Evolutionary conservation across 2,329 filamentous ascomycete species (phyloP).

Genomic region (Xylariaceae sp.): DNA sequence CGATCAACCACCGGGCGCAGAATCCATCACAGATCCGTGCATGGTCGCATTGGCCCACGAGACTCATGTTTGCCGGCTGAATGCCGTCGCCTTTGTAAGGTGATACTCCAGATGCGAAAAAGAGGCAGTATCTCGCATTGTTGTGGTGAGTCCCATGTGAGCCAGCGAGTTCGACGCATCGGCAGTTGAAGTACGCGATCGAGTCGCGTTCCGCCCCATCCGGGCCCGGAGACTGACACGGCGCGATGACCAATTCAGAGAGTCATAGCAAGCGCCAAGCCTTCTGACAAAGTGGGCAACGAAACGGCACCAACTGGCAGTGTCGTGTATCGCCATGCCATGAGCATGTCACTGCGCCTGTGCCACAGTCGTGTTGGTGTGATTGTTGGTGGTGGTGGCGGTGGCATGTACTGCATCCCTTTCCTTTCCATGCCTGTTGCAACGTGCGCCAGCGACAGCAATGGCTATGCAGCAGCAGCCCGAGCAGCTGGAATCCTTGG

Average conservation of each 20-base stretch:
- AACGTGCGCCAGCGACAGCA: constrained; percentile 9
- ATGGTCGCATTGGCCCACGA: background rate
- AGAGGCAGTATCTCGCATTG: no score
- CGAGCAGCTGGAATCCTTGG: constrained; percentile 6
- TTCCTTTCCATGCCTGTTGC: background rate
- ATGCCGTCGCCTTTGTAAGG: no score
- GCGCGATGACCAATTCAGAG: background rate
- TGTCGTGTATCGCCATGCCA: background rate
- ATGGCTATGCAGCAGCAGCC: background rate
- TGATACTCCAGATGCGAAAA: no score
- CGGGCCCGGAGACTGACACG: background rate
- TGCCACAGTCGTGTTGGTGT: background rate
- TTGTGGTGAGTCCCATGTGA: no score
- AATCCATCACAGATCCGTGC: background rate
- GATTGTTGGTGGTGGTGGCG: background rate
- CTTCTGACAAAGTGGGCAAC: background rate
- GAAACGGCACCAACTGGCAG: background rate
- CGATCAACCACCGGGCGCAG: background rate
- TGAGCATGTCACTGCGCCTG: background rate
- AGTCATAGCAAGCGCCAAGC: background rate
- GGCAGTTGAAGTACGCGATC: background rate
- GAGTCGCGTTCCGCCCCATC: background rate
- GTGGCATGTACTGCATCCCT: constrained; percentile 3
- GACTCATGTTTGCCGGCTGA: no score
- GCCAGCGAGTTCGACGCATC: no score